These are phyloP conservation scores for Pichia sp. DNA, from an alignment of 1,139 yeast genomes.

Conservation along the genomic window DNA sequence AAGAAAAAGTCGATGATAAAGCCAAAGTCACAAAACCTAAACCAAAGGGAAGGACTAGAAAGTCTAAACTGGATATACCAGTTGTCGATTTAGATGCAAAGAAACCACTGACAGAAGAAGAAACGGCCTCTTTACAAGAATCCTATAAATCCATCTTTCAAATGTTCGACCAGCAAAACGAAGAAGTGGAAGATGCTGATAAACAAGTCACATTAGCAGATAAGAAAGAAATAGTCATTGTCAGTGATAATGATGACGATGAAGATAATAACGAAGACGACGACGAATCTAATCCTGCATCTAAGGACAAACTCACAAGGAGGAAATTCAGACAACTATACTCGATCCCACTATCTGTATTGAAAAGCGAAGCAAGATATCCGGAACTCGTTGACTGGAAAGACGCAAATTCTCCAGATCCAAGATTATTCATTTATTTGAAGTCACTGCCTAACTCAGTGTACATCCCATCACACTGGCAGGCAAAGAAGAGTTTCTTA, in stretches of 20 bases:
- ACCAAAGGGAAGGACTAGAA: not conserved
- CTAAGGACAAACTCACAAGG: constrained; percentile 23
- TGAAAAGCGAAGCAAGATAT: constrained; percentile 56
- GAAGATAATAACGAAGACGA: constrained; percentile 29
- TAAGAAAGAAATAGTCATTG: constrained; percentile 1
- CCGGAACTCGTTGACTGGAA: constrained; percentile 87
- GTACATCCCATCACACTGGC: constrained; percentile 88
- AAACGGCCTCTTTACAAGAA: not conserved
- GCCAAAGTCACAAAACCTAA: not conserved
- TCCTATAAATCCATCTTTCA: too few species aligned
- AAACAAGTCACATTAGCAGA: not conserved
- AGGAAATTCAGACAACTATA: constrained; percentile 49
- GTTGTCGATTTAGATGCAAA: not conserved
- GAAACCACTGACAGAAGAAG: constrained; percentile 1
- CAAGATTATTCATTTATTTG: constrained; percentile 59
- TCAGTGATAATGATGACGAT: constrained; percentile 16
- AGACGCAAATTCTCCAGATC: constrained; percentile 85
- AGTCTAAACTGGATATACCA: not conserved
- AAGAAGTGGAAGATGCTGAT: too few species aligned
- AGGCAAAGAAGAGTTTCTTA: constrained; percentile 73
- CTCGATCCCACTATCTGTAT: constrained; percentile 64
- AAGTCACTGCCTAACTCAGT: constrained; percentile 68
- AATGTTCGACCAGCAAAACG: too few species aligned
- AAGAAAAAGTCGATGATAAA: constrained; percentile 7
- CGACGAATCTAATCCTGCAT: constrained; percentile 11